Conservation (phyloP, 2,329 filamentous ascomycete genomes). For the Boeremia exigua region DNA sequence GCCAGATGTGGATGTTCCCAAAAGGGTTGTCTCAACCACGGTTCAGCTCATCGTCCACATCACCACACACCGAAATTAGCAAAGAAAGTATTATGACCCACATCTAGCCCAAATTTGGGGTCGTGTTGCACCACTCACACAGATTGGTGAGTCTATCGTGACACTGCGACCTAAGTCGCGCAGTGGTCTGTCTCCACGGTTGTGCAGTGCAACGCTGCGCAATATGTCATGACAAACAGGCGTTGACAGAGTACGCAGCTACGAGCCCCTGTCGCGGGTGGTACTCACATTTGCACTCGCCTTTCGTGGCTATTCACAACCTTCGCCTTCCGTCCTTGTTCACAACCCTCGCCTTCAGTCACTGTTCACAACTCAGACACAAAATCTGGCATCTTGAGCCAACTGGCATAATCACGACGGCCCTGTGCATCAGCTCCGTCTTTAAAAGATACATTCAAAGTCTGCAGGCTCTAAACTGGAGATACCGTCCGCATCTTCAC, state of each 20-base stretch:
- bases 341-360: neutral
- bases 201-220: constrained; percentile 8
- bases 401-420: neutral
- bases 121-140: neutral
- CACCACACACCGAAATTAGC: neutral
- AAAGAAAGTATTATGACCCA: neutral
- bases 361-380: neutral
- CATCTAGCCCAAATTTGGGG: neutral
- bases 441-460: too few relatives aligned
- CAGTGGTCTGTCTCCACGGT: neutral
- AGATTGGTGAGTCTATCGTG: neutral
- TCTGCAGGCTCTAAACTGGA: too few relatives aligned
- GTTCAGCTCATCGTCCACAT: neutral
- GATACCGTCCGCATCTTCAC: neutral
- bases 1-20: neutral
- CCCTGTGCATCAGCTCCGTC: neutral
- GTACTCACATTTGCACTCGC: neutral
- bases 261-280: neutral
- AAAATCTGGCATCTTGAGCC: neutral
- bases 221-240: neutral
- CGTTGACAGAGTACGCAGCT: neutral
- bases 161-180: neutral
- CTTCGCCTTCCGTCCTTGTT: too few relatives aligned
- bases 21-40: neutral
- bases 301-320: neutral